These are phyloP conservation scores for Suillus decipiens DNA, from an alignment of 768 basidiomycete species.

Conservation along the genomic window DNA sequence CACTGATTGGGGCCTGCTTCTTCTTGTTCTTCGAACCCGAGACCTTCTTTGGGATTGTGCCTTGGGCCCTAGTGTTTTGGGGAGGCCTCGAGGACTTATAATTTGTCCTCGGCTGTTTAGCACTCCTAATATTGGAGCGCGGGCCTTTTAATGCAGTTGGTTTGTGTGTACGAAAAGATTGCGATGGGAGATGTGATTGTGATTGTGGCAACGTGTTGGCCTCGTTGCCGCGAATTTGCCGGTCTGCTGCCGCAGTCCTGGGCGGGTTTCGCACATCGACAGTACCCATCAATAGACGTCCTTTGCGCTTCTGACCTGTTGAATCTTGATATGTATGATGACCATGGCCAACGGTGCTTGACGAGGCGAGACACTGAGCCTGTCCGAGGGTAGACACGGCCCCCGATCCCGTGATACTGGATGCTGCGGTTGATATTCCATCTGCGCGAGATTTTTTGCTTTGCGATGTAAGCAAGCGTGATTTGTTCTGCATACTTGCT, in stretches of 20 bases:
- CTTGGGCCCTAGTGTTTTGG: conserved; percentile 42
- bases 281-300: conserved; percentile 56
- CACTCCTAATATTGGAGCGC: conserved; percentile 25
- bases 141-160: conserved; percentile 25
- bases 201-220: conserved; percentile 36
- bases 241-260: conserved; percentile 19
- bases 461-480: conserved; percentile 27
- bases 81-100: conserved; percentile 33
- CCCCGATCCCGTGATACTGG: conserved; percentile 36
- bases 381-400: conserved; percentile 17
- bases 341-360: conserved; percentile 33
- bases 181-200: conserved; percentile 37
- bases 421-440: conserved; percentile 36
- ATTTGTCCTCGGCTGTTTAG: conserved; percentile 29
- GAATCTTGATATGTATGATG: conserved; percentile 18
- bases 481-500: conserved; percentile 52
- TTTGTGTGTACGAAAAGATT: conserved; percentile 18
- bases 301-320: conserved; percentile 46
- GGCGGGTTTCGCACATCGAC: conserved; percentile 34
- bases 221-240: conserved; percentile 33
- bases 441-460: conserved; percentile 32
- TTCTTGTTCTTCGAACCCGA: conserved; percentile 21
- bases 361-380: conserved; percentile 15
- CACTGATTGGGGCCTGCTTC: conserved; percentile 17
- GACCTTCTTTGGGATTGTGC: conserved; percentile 32